Conservation (phyloP, 1,139 yeast genomes). For the Candida buenavistaensis region DNA sequence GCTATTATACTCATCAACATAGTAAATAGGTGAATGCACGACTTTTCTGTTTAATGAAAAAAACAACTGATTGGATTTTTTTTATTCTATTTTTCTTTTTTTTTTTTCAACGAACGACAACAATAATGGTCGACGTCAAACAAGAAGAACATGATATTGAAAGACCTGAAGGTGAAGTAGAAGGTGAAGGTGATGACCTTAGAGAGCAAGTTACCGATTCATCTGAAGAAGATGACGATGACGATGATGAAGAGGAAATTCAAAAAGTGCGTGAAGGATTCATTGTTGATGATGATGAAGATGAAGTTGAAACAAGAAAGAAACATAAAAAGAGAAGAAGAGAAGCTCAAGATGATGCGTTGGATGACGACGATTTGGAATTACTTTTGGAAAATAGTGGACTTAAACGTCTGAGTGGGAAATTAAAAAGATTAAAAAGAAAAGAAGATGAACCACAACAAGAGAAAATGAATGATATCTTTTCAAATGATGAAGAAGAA, state of each 20-base stretch:
- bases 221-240: constrained; percentile 75
- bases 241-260: constrained; percentile 75
- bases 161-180: constrained; percentile 24
- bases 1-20: background rate
- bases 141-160: constrained; percentile 37
- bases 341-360: constrained; percentile 58
- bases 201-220: constrained; percentile 46
- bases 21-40: background rate
- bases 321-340: constrained; percentile 44
- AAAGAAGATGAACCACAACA: constrained; percentile 39
- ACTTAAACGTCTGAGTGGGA: constrained; percentile 40
- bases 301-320: constrained; percentile 40
- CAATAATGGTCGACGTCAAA: constrained; percentile 18
- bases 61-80: too few relatives aligned
- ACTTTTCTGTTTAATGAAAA: too few relatives aligned
- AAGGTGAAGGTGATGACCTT: constrained; percentile 46
- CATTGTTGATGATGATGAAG: constrained; percentile 90
- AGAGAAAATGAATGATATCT: constrained; percentile 68
- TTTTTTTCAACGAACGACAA: constrained; percentile 1
- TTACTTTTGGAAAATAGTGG: constrained; percentile 90
- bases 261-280: constrained; percentile 84
- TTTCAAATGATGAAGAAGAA: constrained; percentile 77
- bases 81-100: constrained; percentile 4
- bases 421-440: constrained; percentile 82
- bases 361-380: constrained; percentile 95